phyloP scores from a whole-genome alignment of 768 basidiomycete genomes.

The Dioszegia aurantiaca region DNA sequence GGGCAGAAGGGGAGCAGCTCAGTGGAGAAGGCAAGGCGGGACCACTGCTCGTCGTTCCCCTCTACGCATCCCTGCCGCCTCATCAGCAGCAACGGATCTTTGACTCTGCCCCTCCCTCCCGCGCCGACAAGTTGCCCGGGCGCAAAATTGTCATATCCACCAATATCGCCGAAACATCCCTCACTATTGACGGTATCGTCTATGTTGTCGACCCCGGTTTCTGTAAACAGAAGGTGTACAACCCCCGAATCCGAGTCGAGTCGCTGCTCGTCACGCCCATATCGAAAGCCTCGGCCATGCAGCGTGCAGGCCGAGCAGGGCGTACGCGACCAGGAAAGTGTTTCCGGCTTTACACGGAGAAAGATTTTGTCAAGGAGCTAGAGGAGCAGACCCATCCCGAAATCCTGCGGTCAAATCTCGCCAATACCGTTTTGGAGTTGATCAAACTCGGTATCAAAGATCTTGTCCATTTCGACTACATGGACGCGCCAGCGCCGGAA shows the following conservation, averaged over 20 bases:
- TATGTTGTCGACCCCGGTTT: constrained; percentile 98
- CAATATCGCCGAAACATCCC: constrained; percentile 94
- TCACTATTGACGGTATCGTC: constrained; percentile 99
- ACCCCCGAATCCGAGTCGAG: constrained; percentile 94
- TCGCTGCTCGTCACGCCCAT: constrained; percentile 89
- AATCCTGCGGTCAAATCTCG: constrained; percentile 87
- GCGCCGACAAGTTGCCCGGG: constrained; percentile 71
- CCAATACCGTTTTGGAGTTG: constrained; percentile 87
- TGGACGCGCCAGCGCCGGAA: constrained; percentile 91
- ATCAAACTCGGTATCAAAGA: constrained; percentile 94
- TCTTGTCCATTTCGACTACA: constrained; percentile 80
- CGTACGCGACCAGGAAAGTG: constrained; percentile 95
- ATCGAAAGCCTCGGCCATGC: constrained; percentile 93
- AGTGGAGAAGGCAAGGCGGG: constrained; percentile 65
- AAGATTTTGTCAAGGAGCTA: constrained; percentile 91
- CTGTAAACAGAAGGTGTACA: constrained; percentile 97
- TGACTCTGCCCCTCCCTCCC: constrained; percentile 72
- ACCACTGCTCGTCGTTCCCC: constrained; percentile 81
- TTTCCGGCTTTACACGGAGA: constrained; percentile 93
- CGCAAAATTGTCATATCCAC: constrained; percentile 93
- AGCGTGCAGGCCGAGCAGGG: constrained; percentile 92
- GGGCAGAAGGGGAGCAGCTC: constrained; percentile 82
- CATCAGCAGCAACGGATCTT: constrained; percentile 96
- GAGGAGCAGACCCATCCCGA: constrained; percentile 98
- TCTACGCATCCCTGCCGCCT: constrained; percentile 92